Evolutionary conservation across 169 alveolate genomes (phyloP).

Genomic region (Babesia sp.): DNA sequence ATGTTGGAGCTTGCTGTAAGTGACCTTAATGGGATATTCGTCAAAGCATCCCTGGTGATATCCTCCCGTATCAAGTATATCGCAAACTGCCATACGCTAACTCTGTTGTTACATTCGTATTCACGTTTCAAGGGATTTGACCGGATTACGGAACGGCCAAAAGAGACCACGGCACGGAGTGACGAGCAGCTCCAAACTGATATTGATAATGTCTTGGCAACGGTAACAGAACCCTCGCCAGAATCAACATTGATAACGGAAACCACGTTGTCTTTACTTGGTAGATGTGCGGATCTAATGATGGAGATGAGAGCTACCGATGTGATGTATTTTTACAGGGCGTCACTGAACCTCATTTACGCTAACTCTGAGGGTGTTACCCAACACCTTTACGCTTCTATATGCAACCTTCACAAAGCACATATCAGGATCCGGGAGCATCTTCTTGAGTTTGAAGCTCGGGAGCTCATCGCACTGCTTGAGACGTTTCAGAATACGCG

Average conservation of each 20-base stretch:
- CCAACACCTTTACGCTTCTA: slow-evolving; percentile 36
- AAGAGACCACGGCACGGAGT: not conserved
- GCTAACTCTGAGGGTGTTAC: slow-evolving; percentile 13
- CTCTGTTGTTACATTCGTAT: slow-evolving; percentile 57
- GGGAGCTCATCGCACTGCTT: slow-evolving; percentile 42
- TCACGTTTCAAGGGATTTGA: slow-evolving; percentile 25
- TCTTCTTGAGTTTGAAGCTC: slow-evolving; percentile 46
- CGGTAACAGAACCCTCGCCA: not conserved
- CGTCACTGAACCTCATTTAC: slow-evolving; percentile 44
- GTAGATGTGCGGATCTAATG: slow-evolving; percentile 50
- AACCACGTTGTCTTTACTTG: slow-evolving; percentile 42
- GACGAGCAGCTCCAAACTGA: too few species aligned
- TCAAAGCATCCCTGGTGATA: slow-evolving; percentile 56
- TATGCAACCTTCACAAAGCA: slow-evolving; percentile 45
- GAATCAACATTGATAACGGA: slow-evolving; percentile 34
- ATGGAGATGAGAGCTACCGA: slow-evolving; percentile 63
- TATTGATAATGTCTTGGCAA: too few species aligned
- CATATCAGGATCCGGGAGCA: slow-evolving; percentile 47
- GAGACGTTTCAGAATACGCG: not conserved
- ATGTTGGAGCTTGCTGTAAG: slow-evolving; percentile 36
- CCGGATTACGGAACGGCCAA: not conserved
- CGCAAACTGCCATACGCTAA: slow-evolving; percentile 59
- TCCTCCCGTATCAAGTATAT: slow-evolving; percentile 60
- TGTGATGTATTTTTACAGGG: slow-evolving; percentile 43
- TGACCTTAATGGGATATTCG: slow-evolving; percentile 44